A percentile compares a stretch with the other conserved stretches of the same genome.
Conservation (phyloP, 2,329 filamentous ascomycete genomes). For the Phialophora chinensis region DNA sequence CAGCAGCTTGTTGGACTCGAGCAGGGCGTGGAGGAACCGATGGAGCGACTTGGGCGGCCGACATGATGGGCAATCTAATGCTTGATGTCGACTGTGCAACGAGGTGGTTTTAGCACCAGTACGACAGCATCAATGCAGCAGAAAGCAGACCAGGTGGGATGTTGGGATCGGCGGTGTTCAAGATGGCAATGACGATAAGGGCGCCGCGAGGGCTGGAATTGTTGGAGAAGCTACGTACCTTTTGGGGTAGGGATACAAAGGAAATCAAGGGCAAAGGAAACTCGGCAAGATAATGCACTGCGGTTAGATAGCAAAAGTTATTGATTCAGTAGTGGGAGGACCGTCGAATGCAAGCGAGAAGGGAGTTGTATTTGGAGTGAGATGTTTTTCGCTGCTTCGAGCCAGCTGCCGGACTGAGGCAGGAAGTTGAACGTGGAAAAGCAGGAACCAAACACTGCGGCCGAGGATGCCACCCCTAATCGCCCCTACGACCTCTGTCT, state of each 20-base stretch:
- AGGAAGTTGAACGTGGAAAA: constrained; percentile 9
- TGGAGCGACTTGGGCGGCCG: constrained; percentile 56
- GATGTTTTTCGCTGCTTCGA: constrained; percentile 7
- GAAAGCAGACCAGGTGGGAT: constrained; percentile 15
- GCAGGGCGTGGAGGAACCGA: constrained; percentile 68
- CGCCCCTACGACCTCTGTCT: neutral
- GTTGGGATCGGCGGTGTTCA: constrained; percentile 15
- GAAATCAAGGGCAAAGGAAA: constrained; percentile 17
- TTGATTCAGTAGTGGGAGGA: constrained; percentile 13
- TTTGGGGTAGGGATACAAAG: constrained; percentile 28
- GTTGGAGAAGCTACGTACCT: constrained; percentile 30
- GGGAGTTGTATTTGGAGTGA: neutral
- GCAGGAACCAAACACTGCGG: neutral
- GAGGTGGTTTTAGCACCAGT: neutral
- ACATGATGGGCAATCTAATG: constrained; percentile 45
- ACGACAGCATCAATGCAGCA: constrained; percentile 6
- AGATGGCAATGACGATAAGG: constrained; percentile 17
- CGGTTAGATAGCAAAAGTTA: constrained; percentile 6
- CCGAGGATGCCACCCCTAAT: neutral
- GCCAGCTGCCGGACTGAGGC: neutral
- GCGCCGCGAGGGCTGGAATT: constrained; percentile 4
- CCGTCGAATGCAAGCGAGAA: constrained; percentile 7
- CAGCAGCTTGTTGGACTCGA: constrained; percentile 57
- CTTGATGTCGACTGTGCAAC: constrained; percentile 32
- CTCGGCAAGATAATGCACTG: constrained; percentile 1